Base-by-base conservation (phyloP, 192 early-diverging fungal species). In the Phycomyces nitens region DNA sequence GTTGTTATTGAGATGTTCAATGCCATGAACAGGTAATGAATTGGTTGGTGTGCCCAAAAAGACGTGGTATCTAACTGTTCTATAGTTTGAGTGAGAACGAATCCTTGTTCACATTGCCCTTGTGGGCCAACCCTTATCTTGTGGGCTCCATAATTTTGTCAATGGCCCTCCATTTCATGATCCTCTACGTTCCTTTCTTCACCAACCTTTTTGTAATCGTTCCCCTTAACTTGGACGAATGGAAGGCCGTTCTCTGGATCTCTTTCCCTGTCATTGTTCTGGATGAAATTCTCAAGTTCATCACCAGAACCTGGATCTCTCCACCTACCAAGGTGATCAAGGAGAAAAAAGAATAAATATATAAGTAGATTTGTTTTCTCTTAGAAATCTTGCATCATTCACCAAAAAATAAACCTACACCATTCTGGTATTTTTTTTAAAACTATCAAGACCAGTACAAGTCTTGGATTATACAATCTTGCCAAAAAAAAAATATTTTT, bases 1-100 rank as follows among this genome's bases (percentile, higher is more conserved):
- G 96, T 98, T 15, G 89, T 91, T 26, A 96, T 99, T 68, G 96
- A 99, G 74, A 98, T 99, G 97, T 89, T 98, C 70, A 98, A 99
- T 74, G 95, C 97, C 53, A 93, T 98, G 79, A 98, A 98, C 80
- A 89, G 86, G 74, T 69, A 64, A 61, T 53, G n/a, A 29, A 23
- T 29, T 21, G n/a, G 9, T 21, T 53, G 26, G 20, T 8, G 27
- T 60, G 24, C 1, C n/a, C 39, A 18, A 14, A 21, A 21, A 23
- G 18, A 20, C 22, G n/a, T n/a, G n/a, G n/a, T n/a, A n/a, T n/a
- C n/a, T n/a, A n/a, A n/a, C n/a, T n/a, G 18, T 63, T 53, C 2
- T 27, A 0, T 68, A 73, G 73, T 53, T 80, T 98, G 54, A 94
- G 92, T 16, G 97, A 98, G 81, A 97, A 99, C 75, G 94, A 94